Conservation (phyloP, 2,329 filamentous ascomycete species). For the Aspergillaceae sp. region DNA sequence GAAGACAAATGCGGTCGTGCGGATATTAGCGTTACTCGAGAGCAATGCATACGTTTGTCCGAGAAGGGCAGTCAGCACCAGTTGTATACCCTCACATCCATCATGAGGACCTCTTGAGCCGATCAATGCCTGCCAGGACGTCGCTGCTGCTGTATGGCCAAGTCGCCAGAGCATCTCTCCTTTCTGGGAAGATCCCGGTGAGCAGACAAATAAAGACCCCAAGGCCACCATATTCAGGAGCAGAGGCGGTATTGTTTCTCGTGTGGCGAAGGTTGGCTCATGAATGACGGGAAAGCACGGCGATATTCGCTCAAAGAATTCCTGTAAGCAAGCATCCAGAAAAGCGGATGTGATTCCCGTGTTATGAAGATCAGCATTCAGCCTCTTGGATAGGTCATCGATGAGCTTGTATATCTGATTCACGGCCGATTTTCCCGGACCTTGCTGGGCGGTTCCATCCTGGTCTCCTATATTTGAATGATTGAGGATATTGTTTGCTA, state of each 20-base stretch:
- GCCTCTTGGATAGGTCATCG: slow-evolving; percentile 10
- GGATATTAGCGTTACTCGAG: slow-evolving; percentile 9
- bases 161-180: slow-evolving; percentile 15
- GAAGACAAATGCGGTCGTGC: slow-evolving; percentile 11
- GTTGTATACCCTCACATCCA: slow-evolving; percentile 11
- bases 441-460: neutral
- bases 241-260: slow-evolving; percentile 9
- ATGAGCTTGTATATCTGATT: slow-evolving; percentile 10
- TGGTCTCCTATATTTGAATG: neutral
- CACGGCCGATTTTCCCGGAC: slow-evolving; percentile 8
- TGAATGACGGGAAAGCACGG: slow-evolving; percentile 12
- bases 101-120: slow-evolving; percentile 9
- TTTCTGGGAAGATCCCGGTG: slow-evolving; percentile 7
- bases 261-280: slow-evolving; percentile 8
- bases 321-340: slow-evolving; percentile 11
- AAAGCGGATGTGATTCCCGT: slow-evolving; percentile 12
- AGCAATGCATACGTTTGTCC: slow-evolving; percentile 12
- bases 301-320: slow-evolving; percentile 9
- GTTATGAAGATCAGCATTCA: slow-evolving; percentile 9
- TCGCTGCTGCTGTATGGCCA: slow-evolving; percentile 13
- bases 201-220: slow-evolving; percentile 11
- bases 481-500: neutral
- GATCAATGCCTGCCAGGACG: slow-evolving; percentile 12
- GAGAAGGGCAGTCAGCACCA: slow-evolving; percentile 10
- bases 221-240: slow-evolving; percentile 13